Percentiles rank a stretch among this genome's conserved stretches.
phyloP scores from a whole-genome alignment of 306 rosid genomes.

The Quercus variabilis region DNA sequence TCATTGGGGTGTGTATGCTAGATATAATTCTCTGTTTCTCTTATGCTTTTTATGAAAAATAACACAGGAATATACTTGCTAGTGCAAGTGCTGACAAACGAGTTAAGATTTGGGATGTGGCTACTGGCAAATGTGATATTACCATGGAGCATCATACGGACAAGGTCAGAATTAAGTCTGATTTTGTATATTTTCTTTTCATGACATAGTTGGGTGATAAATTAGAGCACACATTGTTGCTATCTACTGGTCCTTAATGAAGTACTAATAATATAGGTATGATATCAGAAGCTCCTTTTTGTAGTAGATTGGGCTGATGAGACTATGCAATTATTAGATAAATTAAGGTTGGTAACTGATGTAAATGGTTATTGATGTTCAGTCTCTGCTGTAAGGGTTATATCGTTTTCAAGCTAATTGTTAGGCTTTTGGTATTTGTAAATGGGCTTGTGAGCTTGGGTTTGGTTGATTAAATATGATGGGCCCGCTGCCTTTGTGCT shows the following conservation, averaged over 20 bases:
- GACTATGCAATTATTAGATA: not conserved
- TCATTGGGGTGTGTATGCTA: not conserved
- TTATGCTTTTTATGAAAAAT: not conserved
- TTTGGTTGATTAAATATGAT: not conserved
- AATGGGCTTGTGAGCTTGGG: not conserved
- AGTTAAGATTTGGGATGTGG: conserved; percentile 92
- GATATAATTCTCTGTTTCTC: conserved; percentile 7
- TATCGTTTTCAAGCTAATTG: not conserved
- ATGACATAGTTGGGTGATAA: not conserved
- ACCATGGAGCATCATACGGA: conserved; percentile 90
- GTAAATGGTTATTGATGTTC: not conserved
- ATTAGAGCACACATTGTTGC: not conserved
- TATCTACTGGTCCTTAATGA: not conserved
- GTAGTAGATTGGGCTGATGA: not conserved
- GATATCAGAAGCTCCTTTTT: not conserved
- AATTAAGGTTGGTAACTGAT: not conserved
- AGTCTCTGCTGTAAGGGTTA: not conserved
- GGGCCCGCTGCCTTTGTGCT: no score
- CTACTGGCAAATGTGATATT: conserved; percentile 59
- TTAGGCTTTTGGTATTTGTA: not conserved
- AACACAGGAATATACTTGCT: conserved; percentile 76
- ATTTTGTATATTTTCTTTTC: not conserved
- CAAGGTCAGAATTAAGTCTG: conserved; percentile 51
- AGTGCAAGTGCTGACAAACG: conserved; percentile 89
- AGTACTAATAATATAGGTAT: not conserved